Evolutionary conservation across 306 rosid genomes (phyloP).

Genomic region (Amphicarpaea edgeworthii): DNA sequence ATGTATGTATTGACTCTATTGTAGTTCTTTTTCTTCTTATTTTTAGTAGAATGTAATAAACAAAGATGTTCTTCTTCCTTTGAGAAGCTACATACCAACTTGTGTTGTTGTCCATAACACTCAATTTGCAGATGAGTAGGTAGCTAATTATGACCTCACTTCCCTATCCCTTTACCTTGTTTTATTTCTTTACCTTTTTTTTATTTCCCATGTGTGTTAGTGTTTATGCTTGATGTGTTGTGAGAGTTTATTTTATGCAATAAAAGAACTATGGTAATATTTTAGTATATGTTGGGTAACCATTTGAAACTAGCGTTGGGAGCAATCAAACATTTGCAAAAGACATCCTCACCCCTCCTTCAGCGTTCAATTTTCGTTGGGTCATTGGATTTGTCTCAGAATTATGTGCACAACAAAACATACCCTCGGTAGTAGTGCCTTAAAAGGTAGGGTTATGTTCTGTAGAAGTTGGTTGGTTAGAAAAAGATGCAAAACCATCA

Average conservation of each 20-base stretch:
- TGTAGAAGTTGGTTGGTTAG: constrained; percentile 20
- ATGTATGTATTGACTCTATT: constrained; percentile 34
- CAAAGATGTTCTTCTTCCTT: constrained; percentile 30
- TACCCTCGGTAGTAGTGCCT: too few relatives aligned
- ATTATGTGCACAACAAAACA: too few relatives aligned
- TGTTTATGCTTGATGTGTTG: constrained; percentile 32
- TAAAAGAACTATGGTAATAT: constrained; percentile 21
- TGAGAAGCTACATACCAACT: constrained; percentile 34
- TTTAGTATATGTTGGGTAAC: too few relatives aligned
- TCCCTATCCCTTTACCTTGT: neutral
- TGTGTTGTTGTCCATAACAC: constrained; percentile 41
- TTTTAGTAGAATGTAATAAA: constrained; percentile 45
- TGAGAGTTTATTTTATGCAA: constrained; percentile 34
- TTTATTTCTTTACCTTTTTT: neutral
- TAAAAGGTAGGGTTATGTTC: constrained; percentile 29
- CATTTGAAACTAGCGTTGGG: too few relatives aligned
- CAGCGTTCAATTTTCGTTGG: too few relatives aligned
- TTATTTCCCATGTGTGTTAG: neutral
- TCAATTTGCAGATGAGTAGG: constrained; percentile 48
- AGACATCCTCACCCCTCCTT: too few relatives aligned
- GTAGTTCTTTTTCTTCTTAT: constrained; percentile 9
- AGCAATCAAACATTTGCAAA: too few relatives aligned
- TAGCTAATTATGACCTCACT: constrained; percentile 35
- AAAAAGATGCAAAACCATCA: constrained; percentile 35
- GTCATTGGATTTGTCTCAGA: too few relatives aligned